A percentile compares a stretch with the other conserved stretches of the same genome.
Conservation (phyloP, 1,284 basidiomycete species). For the Pseudozyma tsukubaensis region DNA sequence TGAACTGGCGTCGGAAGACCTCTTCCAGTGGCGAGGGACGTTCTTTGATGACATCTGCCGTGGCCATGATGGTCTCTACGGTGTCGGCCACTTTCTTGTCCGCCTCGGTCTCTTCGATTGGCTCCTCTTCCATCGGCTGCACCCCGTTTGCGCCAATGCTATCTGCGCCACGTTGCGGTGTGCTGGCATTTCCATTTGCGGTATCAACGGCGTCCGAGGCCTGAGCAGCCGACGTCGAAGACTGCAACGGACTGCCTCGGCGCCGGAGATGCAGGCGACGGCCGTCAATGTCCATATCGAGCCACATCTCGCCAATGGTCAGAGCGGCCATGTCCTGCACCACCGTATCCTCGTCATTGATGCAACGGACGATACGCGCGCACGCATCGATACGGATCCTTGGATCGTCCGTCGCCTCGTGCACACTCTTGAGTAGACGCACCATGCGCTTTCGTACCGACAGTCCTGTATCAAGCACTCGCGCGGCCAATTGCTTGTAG, state of each 20-base stretch:
- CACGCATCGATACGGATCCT: conserved; percentile 82
- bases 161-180: conserved; percentile 1
- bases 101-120: conserved; percentile 21
- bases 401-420: conserved; percentile 75
- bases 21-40: conserved; percentile 85
- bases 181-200: neutral
- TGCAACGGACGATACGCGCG: conserved; percentile 82
- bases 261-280: conserved; percentile 29
- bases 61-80: conserved; percentile 82
- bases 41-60: conserved; percentile 83
- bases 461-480: conserved; percentile 91
- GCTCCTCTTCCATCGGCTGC: conserved; percentile 4
- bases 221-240: conserved; percentile 7
- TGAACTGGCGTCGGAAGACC: conserved; percentile 75
- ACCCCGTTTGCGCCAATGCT: neutral
- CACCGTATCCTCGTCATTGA: conserved; percentile 90
- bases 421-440: conserved; percentile 87
- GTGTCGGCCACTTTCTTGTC: conserved; percentile 70
- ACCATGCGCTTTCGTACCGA: conserved; percentile 93
- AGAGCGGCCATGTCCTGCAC: conserved; percentile 88
- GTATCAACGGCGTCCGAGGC: conserved; percentile 4
- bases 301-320: conserved; percentile 90
- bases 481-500: conserved; percentile 83
- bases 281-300: conserved; percentile 68
- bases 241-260: conserved; percentile 17